Evolutionary conservation across 73 alveolate genomes (phyloP).

Genomic region (Paramecium bursaria): DNA sequence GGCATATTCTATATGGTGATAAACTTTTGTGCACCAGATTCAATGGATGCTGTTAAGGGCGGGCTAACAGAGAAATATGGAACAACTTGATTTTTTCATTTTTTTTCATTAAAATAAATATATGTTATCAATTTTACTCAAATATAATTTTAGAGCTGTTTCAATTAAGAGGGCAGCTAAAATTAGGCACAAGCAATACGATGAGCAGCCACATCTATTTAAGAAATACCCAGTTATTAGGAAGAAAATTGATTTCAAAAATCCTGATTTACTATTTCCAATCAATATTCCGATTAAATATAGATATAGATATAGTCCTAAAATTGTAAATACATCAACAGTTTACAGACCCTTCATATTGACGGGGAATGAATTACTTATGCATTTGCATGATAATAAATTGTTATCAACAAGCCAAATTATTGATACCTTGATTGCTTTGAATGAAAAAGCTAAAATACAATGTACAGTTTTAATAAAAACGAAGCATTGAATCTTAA

Average conservation of each 20-base stretch:
- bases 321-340: too few species aligned
- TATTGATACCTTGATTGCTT: slow-evolving; percentile 17
- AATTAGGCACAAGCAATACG: slow-evolving; percentile 17
- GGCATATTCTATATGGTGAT: slow-evolving; percentile 46
- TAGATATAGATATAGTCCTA: slow-evolving; percentile 50
- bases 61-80: slow-evolving; percentile 2
- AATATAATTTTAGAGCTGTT: neutral
- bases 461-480: neutral
- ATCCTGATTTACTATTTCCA: slow-evolving; percentile 39
- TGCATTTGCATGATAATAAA: too few species aligned
- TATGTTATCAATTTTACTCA: too few species aligned
- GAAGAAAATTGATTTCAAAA: slow-evolving; percentile 53
- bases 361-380: too few species aligned
- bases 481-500: neutral
- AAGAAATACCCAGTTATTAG: neutral
- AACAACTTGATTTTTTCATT: neutral
- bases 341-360: too few species aligned
- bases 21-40: slow-evolving; percentile 10
- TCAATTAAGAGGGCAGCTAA: slow-evolving; percentile 1
- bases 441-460: slow-evolving; percentile 10
- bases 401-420: too few species aligned
- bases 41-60: neutral
- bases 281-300: slow-evolving; percentile 47
- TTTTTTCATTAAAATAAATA: too few species aligned
- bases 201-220: slow-evolving; percentile 4